Evolutionary conservation across 148 eudicot species (phyloP), one percentile per base, ranked within the genome.

Genomic region (Vaccinium vitisidaea): DNA sequence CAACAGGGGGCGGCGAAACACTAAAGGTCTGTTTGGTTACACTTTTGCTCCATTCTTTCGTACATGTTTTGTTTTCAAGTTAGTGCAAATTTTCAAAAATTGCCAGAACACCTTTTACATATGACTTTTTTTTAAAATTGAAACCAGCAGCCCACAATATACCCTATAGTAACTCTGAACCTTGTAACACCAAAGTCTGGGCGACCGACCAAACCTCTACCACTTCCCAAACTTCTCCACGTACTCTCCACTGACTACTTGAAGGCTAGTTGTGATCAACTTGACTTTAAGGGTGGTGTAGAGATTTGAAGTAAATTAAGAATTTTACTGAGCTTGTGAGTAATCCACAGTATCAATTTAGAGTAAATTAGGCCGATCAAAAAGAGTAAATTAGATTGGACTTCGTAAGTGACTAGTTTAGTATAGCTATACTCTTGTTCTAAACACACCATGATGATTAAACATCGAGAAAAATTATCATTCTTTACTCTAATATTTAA

Each of bases 201-300:
- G 7, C 39, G 39, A 1, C 39, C 0, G 46, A 43, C 46, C 46
- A 43, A 43, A 43, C 46, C 46, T 43, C 46, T 43, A 43, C 46
- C 46, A 43, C 46, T 43, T 43, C 5, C 46, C 46, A 43, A 43
- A 43, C 46, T 43, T 43, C 46, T 43, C 46, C 6, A 43, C 46
- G 5, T 43, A 4, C 5, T 43, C 46, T 43, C 46, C 46, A 43
- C 13, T 76, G 56, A 7, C 56, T 77, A 21, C 46, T 4, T 32
- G 30, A 21, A 77, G 16, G 53, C 58, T 77, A 49, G 56, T 32
- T 48, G 54, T 75, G 79, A 75, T 49, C 54, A 77, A 77, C 56
- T 49, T 77, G 18, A 77, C 32, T 48, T 48, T 10, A 49, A 50
- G 54, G 56, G 18, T n/a, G 6, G 18, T 75, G 25, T 12, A 77